phyloP scores from a whole-genome alignment of 768 basidiomycete species.

The Macrolepiota dolichaula region DNA sequence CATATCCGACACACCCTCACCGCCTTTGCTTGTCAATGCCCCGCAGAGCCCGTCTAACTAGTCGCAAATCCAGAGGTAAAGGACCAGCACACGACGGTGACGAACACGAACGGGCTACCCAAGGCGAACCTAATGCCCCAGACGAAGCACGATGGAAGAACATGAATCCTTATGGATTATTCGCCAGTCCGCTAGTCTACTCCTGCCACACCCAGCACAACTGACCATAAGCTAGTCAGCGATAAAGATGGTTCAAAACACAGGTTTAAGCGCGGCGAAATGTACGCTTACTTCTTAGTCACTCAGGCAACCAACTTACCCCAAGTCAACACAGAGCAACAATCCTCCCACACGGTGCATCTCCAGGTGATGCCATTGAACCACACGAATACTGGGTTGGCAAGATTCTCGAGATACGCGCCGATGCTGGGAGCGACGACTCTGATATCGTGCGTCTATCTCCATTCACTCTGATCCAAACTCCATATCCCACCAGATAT shows the following conservation, averaged over 20 bases:
- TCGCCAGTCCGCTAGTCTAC: conserved; percentile 11
- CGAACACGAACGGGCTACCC: neutral
- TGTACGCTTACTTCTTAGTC: conserved; percentile 24
- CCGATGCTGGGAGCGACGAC: conserved; percentile 21
- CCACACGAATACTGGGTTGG: conserved; percentile 50
- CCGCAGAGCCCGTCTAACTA: neutral
- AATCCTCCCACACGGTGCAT: conserved; percentile 34
- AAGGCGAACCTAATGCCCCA: neutral
- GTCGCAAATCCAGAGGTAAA: neutral
- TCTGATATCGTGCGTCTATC: conserved; percentile 25
- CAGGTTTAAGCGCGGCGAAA: conserved; percentile 27
- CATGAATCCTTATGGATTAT: conserved; percentile 17
- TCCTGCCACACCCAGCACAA: neutral
- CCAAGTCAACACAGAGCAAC: conserved; percentile 28
- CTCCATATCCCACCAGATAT: conserved; percentile 41
- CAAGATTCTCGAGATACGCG: conserved; percentile 43
- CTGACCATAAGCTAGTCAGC: neutral
- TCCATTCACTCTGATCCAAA: neutral
- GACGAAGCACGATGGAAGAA: conserved; percentile 14
- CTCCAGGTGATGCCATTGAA: conserved; percentile 23
- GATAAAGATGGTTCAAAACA: conserved; percentile 26
- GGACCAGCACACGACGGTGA: neutral
- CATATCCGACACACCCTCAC: neutral
- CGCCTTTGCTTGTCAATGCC: neutral
- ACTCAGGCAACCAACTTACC: neutral